A percentile compares a stretch with the other conserved stretches of the same genome.
These are phyloP conservation scores for Cystobasidium onofrii DNA, from an alignment of 768 basidiomycete genomes.

Conservation along the genomic window DNA sequence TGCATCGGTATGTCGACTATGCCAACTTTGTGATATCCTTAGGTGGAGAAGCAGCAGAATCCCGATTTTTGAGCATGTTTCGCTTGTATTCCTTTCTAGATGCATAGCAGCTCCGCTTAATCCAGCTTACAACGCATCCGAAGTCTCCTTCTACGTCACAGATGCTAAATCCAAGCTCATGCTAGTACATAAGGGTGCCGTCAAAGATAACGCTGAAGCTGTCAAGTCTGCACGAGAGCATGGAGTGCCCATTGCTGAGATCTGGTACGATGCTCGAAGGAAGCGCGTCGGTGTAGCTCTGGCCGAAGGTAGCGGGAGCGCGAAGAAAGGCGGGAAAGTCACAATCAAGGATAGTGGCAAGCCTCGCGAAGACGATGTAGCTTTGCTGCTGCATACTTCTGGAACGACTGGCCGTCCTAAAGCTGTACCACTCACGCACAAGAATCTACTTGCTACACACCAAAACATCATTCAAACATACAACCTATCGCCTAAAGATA, in stretches of 20 bases:
- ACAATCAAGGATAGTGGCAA: conserved; percentile 28
- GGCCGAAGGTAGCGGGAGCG: not conserved
- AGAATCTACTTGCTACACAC: conserved; percentile 45
- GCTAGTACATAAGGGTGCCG: conserved; percentile 30
- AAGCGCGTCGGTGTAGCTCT: not conserved
- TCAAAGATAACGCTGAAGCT: conserved; percentile 13
- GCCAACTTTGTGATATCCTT: no score
- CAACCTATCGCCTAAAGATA: conserved; percentile 43
- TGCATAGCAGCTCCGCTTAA: conserved; percentile 35
- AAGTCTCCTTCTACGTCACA: conserved; percentile 37
- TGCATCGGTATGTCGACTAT: conserved; percentile 30
- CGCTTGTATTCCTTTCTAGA: not conserved
- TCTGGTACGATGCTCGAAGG: conserved; percentile 22
- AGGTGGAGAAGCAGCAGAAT: no score
- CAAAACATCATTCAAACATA: conserved; percentile 46
- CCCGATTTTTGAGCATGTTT: no score
- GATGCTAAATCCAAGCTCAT: conserved; percentile 33
- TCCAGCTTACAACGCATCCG: conserved; percentile 32
- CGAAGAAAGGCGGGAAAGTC: not conserved
- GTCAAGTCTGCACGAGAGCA: conserved; percentile 33
- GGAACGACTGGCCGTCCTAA: conserved; percentile 58
- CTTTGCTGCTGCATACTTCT: conserved; percentile 56
- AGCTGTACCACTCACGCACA: conserved; percentile 46
- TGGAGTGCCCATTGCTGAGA: conserved; percentile 32
- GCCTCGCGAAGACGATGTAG: conserved; percentile 49